Conservation (phyloP, 1,284 basidiomycete species). For the Sporisorium exsertum region DNA sequence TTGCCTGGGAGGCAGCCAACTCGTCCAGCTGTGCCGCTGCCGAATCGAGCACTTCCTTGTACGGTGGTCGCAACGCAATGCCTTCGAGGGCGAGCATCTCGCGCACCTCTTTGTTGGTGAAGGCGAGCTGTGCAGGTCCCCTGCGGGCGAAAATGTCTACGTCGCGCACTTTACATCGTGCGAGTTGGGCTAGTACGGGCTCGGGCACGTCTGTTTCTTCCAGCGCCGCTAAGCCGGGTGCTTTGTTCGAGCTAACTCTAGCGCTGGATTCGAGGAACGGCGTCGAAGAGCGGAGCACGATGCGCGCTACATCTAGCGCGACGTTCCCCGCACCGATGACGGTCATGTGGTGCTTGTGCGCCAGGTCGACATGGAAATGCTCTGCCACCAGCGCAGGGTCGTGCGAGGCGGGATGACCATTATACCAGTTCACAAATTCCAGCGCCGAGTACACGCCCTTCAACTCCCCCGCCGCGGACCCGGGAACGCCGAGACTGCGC, state of each 20-base stretch:
- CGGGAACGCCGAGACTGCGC: slow-evolving; percentile 69
- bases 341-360: slow-evolving; percentile 76
- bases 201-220: slow-evolving; percentile 83
- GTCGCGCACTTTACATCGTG: slow-evolving; percentile 76
- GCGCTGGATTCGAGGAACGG: slow-evolving; percentile 37
- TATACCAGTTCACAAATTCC: slow-evolving; percentile 96
- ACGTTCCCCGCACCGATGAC: slow-evolving; percentile 97
- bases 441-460: slow-evolving; percentile 81
- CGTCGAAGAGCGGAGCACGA: slow-evolving; percentile 76
- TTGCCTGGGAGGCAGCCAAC: slow-evolving; percentile 27
- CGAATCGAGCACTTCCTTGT: slow-evolving; percentile 66
- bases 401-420: slow-evolving; percentile 79
- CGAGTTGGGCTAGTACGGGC: slow-evolving; percentile 79
- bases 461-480: slow-evolving; percentile 72
- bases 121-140: slow-evolving; percentile 89
- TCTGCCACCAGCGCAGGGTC: slow-evolving; percentile 11
- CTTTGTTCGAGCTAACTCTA: slow-evolving; percentile 29
- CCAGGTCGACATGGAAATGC: slow-evolving; percentile 72
- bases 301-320: slow-evolving; percentile 90
- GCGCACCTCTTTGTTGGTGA: slow-evolving; percentile 92
- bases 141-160: slow-evolving; percentile 87
- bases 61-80: slow-evolving; percentile 75
- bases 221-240: slow-evolving; percentile 73
- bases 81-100: slow-evolving; percentile 86
- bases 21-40: slow-evolving; percentile 59